phyloP scores from a whole-genome alignment of 2,329 filamentous ascomycete species.

The Sclerotinia glacialis region DNA sequence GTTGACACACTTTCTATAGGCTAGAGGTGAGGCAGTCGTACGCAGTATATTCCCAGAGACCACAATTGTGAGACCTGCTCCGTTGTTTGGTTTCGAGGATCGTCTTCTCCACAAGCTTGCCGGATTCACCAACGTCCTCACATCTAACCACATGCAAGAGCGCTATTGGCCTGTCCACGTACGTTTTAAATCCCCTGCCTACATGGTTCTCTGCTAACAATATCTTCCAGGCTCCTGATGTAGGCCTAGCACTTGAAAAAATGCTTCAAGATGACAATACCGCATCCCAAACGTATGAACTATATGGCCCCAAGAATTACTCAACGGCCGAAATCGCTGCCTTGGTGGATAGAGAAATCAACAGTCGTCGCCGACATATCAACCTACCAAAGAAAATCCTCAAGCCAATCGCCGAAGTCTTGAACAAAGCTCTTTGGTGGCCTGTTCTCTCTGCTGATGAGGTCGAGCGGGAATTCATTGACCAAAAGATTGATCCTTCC shows the following conservation, averaged over 20 bases:
- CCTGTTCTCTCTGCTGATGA: slow-evolving; percentile 77
- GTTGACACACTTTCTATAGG: slow-evolving; percentile 47
- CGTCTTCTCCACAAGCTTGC: slow-evolving; percentile 84
- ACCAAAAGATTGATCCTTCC: slow-evolving; percentile 83
- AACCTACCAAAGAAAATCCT: slow-evolving; percentile 82
- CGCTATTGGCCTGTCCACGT: slow-evolving; percentile 89
- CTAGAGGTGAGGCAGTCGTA: slow-evolving; percentile 75
- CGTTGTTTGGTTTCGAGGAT: slow-evolving; percentile 94
- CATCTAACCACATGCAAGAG: slow-evolving; percentile 90
- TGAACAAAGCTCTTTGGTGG: slow-evolving; percentile 91
- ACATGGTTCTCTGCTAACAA: slow-evolving; percentile 17
- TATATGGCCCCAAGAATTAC: slow-evolving; percentile 92
- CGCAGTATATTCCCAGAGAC: slow-evolving; percentile 93
- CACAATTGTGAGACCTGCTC: slow-evolving; percentile 90
- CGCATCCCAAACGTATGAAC: slow-evolving; percentile 85
- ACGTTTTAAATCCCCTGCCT: slow-evolving; percentile 28
- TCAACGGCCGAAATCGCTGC: slow-evolving; percentile 81
- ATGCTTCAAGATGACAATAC: slow-evolving; percentile 92
- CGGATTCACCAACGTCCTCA: slow-evolving; percentile 75
- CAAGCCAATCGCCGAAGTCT: slow-evolving; percentile 68
- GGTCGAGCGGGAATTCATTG: slow-evolving; percentile 86
- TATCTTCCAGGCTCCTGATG: slow-evolving; percentile 69
- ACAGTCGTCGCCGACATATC: slow-evolving; percentile 84
- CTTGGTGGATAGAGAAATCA: slow-evolving; percentile 87
- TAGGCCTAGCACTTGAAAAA: slow-evolving; percentile 80